Conservation (phyloP, 306 rosid genomes). For the Prunus mongolica region DNA sequence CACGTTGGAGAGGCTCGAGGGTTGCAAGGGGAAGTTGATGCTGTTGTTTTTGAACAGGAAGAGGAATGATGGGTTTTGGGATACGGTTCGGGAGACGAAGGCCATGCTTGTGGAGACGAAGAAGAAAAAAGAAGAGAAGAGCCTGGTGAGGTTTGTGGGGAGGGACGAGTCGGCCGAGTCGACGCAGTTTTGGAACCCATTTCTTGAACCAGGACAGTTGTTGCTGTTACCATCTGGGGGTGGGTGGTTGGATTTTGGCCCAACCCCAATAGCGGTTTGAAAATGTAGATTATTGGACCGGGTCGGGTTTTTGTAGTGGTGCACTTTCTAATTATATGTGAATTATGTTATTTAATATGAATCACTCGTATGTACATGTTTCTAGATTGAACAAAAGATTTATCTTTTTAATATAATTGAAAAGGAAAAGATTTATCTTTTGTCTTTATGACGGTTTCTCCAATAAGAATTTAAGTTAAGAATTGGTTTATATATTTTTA, state of each 20-base stretch:
- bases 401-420: neutral
- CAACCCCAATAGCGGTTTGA: slow-evolving; percentile 29
- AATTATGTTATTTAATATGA: neutral
- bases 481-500: too few species aligned
- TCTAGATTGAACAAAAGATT: neutral
- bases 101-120: slow-evolving; percentile 25
- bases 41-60: slow-evolving; percentile 54
- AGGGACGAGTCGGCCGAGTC: slow-evolving; percentile 26
- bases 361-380: neutral
- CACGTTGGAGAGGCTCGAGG: slow-evolving; percentile 35
- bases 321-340: neutral
- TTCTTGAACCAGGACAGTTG: slow-evolving; percentile 57
- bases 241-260: slow-evolving; percentile 10
- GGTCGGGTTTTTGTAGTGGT: neutral
- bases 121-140: slow-evolving; percentile 42
- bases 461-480: too few species aligned
- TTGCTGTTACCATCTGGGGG: slow-evolving; percentile 22
- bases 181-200: slow-evolving; percentile 55
- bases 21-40: slow-evolving; percentile 36
- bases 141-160: slow-evolving; percentile 14
- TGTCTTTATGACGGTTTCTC: neutral
- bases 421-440: neutral
- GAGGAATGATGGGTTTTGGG: slow-evolving; percentile 61
- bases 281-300: slow-evolving; percentile 9
- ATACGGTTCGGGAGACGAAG: slow-evolving; percentile 36